These are phyloP conservation scores for Reutealis trisperma DNA, from an alignment of 345 rosid species.

Conservation along the genomic window DNA sequence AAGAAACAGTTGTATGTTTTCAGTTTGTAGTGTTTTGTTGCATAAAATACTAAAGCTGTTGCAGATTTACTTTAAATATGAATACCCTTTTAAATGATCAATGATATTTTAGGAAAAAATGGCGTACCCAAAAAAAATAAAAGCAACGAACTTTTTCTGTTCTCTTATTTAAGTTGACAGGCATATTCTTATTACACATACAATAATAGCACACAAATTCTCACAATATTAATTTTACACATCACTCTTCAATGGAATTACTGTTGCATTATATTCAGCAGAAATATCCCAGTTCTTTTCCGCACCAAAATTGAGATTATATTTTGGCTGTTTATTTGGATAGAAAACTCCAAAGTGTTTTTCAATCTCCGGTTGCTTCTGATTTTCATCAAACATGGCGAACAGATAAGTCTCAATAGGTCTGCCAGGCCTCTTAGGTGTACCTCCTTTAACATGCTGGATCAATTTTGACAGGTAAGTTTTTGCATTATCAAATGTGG, in stretches of 20 bases:
- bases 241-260: slow-evolving; percentile 14
- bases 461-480: slow-evolving; percentile 34
- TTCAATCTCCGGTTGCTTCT: slow-evolving; percentile 38
- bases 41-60: too few relatives aligned
- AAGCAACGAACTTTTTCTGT: too few relatives aligned
- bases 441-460: slow-evolving; percentile 33
- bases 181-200: too few relatives aligned
- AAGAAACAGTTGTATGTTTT: too few relatives aligned
- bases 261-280: background rate
- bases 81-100: too few relatives aligned
- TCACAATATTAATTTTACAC: slow-evolving; percentile 18
- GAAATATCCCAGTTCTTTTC: slow-evolving; percentile 22
- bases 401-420: slow-evolving; percentile 42
- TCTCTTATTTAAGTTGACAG: background rate
- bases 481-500: slow-evolving; percentile 27
- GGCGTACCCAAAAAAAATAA: too few relatives aligned
- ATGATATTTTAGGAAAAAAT: too few relatives aligned
- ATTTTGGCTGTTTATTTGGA: slow-evolving; percentile 37
- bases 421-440: slow-evolving; percentile 40
- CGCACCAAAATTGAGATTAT: slow-evolving; percentile 29
- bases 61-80: too few relatives aligned
- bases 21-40: too few relatives aligned
- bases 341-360: slow-evolving; percentile 36
- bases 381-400: slow-evolving; percentile 45
- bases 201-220: background rate